Evolutionary conservation across 805 yeast genomes (phyloP).

Genomic region (Jamesozyma lodderae): DNA sequence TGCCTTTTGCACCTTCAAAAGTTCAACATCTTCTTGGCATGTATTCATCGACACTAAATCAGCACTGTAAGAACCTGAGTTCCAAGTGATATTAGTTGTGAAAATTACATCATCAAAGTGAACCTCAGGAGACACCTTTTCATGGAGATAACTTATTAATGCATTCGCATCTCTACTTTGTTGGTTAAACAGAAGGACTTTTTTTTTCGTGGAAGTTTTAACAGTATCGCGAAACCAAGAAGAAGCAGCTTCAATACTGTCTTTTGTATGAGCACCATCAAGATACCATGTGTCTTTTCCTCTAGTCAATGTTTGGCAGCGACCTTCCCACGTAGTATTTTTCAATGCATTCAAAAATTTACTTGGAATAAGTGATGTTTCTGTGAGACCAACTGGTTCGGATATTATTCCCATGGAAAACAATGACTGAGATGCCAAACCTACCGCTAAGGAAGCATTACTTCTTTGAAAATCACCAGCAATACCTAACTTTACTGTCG

Average conservation of each 20-base stretch:
- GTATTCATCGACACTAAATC: slow-evolving; percentile 84
- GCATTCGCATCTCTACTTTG: slow-evolving; percentile 80
- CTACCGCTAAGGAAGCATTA: slow-evolving; percentile 84
- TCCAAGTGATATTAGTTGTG: slow-evolving; percentile 89
- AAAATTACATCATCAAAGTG: slow-evolving; percentile 71
- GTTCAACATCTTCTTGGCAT: slow-evolving; percentile 67
- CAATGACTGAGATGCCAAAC: slow-evolving; percentile 56
- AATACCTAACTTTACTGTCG: slow-evolving; percentile 48
- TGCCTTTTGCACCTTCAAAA: slow-evolving; percentile 69
- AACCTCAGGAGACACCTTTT: slow-evolving; percentile 34
- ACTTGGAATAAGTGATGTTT: slow-evolving; percentile 34
- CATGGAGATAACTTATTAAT: slow-evolving; percentile 46
- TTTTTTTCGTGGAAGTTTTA: slow-evolving; percentile 15
- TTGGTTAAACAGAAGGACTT: slow-evolving; percentile 77
- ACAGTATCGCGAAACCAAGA: slow-evolving; percentile 53
- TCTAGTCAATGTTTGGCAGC: slow-evolving; percentile 65
- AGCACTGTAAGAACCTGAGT: slow-evolving; percentile 64
- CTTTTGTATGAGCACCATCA: slow-evolving; percentile 95
- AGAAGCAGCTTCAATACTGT: slow-evolving; percentile 75
- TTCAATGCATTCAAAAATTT: slow-evolving; percentile 52
- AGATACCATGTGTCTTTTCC: slow-evolving; percentile 59
- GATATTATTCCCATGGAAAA: slow-evolving; percentile 36
- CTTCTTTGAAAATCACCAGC: slow-evolving; percentile 75
- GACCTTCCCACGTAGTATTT: slow-evolving; percentile 82
- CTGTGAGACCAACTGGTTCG: slow-evolving; percentile 11